Evolutionary conservation across 768 basidiomycete genomes (phyloP).

Genomic region (Collybiopsis confluens): DNA sequence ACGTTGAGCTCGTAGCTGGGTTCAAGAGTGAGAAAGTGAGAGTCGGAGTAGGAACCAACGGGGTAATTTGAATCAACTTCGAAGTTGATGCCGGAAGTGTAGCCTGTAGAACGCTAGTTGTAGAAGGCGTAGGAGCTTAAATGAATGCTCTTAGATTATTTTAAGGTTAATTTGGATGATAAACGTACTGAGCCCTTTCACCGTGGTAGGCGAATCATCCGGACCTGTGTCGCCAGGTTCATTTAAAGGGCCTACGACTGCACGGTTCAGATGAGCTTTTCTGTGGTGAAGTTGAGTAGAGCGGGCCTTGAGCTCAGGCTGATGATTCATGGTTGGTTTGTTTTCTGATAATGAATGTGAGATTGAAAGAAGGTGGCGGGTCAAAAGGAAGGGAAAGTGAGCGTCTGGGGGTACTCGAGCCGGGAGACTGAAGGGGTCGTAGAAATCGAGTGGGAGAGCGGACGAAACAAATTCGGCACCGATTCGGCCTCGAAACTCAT

Average conservation of each 20-base stretch:
- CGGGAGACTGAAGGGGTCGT: not conserved
- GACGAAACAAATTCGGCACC: no score
- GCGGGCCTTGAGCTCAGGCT: not conserved
- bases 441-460: not conserved
- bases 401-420: not conserved
- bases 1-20: not conserved
- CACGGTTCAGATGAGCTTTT: constrained; percentile 4
- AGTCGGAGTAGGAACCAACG: not conserved
- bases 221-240: not conserved
- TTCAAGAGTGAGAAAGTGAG: not conserved
- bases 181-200: not conserved
- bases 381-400: not conserved
- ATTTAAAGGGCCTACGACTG: not conserved
- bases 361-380: not conserved
- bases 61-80: not conserved
- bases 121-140: not conserved
- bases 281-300: not conserved
- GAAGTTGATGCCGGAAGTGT: not conserved
- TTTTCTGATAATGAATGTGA: not conserved
- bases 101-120: not conserved
- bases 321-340: constrained; percentile 3
- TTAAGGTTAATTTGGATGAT: not conserved
- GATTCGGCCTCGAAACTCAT: no score
- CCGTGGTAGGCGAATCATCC: no score
- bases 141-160: not conserved